These are phyloP conservation scores for Maudiozyma barnettii DNA, from an alignment of 805 yeast genomes.

Conservation along the genomic window DNA sequence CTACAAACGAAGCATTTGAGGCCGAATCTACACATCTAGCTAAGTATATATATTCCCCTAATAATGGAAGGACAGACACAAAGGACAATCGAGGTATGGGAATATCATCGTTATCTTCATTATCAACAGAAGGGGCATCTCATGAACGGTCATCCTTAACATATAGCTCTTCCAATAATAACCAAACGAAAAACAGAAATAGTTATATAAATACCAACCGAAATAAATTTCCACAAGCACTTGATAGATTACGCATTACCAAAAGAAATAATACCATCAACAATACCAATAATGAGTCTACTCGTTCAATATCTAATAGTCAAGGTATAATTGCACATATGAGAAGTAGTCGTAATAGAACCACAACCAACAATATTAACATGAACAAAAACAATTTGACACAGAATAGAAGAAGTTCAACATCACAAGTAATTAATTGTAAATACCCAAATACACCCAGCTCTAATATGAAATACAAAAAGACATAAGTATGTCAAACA, in stretches of 20 bases:
- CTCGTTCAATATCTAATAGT: slow-evolving; percentile 7
- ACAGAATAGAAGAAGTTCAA: slow-evolving; percentile 6
- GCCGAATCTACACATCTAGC: slow-evolving; percentile 4
- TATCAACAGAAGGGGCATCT: not conserved
- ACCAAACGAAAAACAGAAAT: not conserved
- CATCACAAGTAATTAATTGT: slow-evolving; percentile 5
- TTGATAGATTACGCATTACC: slow-evolving; percentile 17
- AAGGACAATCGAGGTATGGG: not conserved
- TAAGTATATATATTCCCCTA: slow-evolving; percentile 4
- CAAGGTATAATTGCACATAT: slow-evolving; percentile 16
- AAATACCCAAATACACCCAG: not conserved
- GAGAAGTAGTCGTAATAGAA: slow-evolving; percentile 10
- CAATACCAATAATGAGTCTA: slow-evolving; percentile 1
- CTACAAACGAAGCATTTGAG: not conserved
- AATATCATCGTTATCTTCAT: not conserved
- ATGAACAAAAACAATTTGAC: not conserved
- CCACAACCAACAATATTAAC: not conserved
- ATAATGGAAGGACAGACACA: not conserved
- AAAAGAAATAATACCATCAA: slow-evolving; percentile 18
- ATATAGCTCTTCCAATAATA: not conserved
- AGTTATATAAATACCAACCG: not conserved
- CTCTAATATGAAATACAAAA: not conserved
- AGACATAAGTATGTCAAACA: not conserved
- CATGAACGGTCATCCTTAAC: slow-evolving; percentile 1
- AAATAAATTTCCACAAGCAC: slow-evolving; percentile 15